phyloP scores from a whole-genome alignment of 257 asterid genomes.

The Plantago elongata region DNA sequence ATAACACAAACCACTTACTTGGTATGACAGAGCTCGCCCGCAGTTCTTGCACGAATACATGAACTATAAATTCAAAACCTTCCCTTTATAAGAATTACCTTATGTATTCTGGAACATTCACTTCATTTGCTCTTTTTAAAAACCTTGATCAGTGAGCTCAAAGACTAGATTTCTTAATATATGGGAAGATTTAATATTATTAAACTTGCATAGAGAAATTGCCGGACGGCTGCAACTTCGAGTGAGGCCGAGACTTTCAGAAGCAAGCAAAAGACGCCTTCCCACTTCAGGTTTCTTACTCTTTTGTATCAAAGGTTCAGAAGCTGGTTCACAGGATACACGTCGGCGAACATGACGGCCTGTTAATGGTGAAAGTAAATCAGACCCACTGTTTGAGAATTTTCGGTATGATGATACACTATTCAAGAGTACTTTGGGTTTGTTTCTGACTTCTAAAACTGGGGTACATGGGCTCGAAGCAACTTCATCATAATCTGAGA shows the following conservation, averaged over 20 bases:
- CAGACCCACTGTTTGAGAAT: conserved; percentile 4
- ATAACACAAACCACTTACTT: too few relatives aligned
- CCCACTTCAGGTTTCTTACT: conserved; percentile 40
- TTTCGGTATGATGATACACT: conserved; percentile 4
- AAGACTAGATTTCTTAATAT: conserved; percentile 25
- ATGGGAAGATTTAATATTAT: conserved; percentile 15
- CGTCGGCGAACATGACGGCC: conserved; percentile 10
- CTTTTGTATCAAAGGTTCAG: conserved; percentile 20
- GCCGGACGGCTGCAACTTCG: conserved; percentile 21
- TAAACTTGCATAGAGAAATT: conserved; percentile 29
- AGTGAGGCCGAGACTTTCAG: conserved; percentile 34
- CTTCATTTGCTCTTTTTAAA: conserved; percentile 15
- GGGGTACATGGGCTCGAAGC: conserved; percentile 28
- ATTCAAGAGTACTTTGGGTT: conserved; percentile 4
- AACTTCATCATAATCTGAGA: conserved; percentile 49
- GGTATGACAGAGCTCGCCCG: too few relatives aligned
- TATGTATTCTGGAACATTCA: background rate
- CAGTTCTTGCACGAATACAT: too few relatives aligned
- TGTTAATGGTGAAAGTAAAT: conserved; percentile 13
- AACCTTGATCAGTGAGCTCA: conserved; percentile 34
- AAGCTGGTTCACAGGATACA: conserved; percentile 3
- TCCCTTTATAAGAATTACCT: background rate
- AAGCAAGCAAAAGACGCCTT: conserved; percentile 40
- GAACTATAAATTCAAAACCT: too few relatives aligned
- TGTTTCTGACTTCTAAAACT: background rate